A percentile compares a stretch with the other conserved stretches of the same genome.
Conservation (phyloP, 495 filamentous ascomycete genomes). For the Beverwykella pulmonaria region DNA sequence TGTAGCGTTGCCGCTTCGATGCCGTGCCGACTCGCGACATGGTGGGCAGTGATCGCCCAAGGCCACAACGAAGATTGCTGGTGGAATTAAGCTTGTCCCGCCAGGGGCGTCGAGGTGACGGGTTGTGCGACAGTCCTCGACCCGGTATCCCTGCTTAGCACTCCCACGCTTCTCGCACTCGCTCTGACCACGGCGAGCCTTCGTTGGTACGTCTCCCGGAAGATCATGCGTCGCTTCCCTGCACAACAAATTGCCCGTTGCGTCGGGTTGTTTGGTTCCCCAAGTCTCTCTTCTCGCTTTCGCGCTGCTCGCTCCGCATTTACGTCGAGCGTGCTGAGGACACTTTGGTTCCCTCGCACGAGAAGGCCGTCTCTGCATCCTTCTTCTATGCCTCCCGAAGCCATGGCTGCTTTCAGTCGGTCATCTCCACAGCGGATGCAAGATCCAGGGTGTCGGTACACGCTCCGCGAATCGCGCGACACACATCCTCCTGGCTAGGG, state of each 20-base stretch:
- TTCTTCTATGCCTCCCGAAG: constrained; percentile 14
- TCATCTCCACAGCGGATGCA: constrained; percentile 35
- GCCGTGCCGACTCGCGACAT: constrained; percentile 4
- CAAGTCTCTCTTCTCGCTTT: neutral
- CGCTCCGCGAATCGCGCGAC: constrained; percentile 32
- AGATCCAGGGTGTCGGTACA: constrained; percentile 35
- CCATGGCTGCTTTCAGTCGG: constrained; percentile 26
- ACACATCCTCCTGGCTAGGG: neutral
- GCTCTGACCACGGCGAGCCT: constrained; percentile 26
- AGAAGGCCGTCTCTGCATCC: neutral
- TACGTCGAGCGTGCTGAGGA: neutral
- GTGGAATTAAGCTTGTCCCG: constrained; percentile 29
- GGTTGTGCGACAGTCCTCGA: constrained; percentile 17
- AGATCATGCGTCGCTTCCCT: constrained; percentile 39
- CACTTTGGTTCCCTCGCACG: neutral
- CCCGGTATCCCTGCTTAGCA: constrained; percentile 29
- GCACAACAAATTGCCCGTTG: constrained; percentile 29
- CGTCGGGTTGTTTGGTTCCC: constrained; percentile 22
- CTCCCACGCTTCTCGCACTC: constrained; percentile 14
- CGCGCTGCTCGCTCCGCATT: constrained; percentile 1
- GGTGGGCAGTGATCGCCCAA: constrained; percentile 1
- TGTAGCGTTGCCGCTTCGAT: too few species aligned
- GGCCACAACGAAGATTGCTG: constrained; percentile 9
- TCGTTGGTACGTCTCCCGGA: constrained; percentile 34
- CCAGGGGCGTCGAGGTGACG: constrained; percentile 24